A percentile compares a stretch with the other conserved stretches of the same genome.
Conservation (phyloP, 805 yeast species). For the Sporopachydermia lactativora region DNA sequence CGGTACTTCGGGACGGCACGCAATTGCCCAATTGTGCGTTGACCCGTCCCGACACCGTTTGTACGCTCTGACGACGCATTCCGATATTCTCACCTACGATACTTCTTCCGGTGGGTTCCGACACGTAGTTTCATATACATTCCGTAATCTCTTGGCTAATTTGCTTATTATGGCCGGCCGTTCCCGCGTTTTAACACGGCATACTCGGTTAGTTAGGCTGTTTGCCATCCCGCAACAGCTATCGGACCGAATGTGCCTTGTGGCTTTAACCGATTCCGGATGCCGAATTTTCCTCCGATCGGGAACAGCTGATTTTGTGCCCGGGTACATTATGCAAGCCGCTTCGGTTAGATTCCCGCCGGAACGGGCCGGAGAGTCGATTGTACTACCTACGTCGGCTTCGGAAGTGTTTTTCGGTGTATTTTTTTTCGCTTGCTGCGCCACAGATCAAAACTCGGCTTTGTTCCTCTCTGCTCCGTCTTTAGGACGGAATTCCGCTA, state of each 20-base stretch:
- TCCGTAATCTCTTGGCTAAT: background rate
- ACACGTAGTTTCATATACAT: background rate
- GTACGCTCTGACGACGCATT: conserved; percentile 1
- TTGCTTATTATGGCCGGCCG: background rate
- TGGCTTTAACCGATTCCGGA: conserved; percentile 76
- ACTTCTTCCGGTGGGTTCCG: background rate
- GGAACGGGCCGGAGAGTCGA: background rate
- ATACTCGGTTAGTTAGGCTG: conserved; percentile 33
- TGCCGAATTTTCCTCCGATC: conserved; percentile 54
- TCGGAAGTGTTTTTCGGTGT: background rate
- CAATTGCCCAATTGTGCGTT: background rate
- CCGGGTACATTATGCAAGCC: conserved; percentile 1
- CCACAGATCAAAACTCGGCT: too few relatives aligned
- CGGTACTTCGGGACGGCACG: too few relatives aligned
- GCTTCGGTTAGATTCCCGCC: background rate
- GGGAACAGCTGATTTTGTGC: background rate
- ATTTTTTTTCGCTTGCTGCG: too few relatives aligned
- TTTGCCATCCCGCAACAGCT: conserved; percentile 49
- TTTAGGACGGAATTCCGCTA: background rate
- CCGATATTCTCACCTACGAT: background rate
- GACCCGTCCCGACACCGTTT: background rate
- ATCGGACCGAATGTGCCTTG: conserved; percentile 53
- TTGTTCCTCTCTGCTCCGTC: conserved; percentile 1
- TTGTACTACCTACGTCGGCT: background rate
- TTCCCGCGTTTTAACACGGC: conserved; percentile 2